These are phyloP conservation scores for Aspergillus ochraceus DNA, from an alignment of 2,329 filamentous ascomycete genomes.

Conservation along the genomic window DNA sequence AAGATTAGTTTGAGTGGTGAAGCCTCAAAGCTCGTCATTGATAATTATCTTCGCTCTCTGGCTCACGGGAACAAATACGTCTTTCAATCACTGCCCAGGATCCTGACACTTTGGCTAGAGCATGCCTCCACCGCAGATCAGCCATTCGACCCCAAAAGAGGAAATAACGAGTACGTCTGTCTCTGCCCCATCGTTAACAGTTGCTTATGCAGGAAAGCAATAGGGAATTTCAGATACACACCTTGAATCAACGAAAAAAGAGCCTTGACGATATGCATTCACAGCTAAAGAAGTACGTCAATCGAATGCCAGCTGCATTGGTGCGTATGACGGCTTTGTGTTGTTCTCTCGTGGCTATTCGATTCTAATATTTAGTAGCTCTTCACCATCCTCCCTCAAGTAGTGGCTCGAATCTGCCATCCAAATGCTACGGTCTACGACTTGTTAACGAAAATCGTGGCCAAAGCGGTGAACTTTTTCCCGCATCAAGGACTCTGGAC, in stretches of 20 bases:
- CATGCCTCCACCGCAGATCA: conserved; percentile 75
- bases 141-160: conserved; percentile 52
- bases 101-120: conserved; percentile 92
- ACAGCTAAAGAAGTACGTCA: conserved; percentile 77
- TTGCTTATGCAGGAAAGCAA: not conserved
- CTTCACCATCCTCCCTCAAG: conserved; percentile 75
- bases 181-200: not conserved
- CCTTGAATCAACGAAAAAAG: conserved; percentile 55
- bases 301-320: conserved; percentile 48
- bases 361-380: conserved; percentile 35
- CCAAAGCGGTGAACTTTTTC: conserved; percentile 81
- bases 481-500: conserved; percentile 92
- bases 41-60: conserved; percentile 87
- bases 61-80: conserved; percentile 91
- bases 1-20: conserved; percentile 68
- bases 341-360: not conserved
- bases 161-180: conserved; percentile 43
- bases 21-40: conserved; percentile 81
- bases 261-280: conserved; percentile 69
- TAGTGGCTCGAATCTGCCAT: conserved; percentile 94
- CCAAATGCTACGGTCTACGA: conserved; percentile 75
- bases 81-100: conserved; percentile 87
- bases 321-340: conserved; percentile 25
- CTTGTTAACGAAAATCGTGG: conserved; percentile 74
- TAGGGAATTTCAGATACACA: conserved; percentile 50